phyloP scores from a whole-genome alignment of 2,329 filamentous ascomycete genomes.

The Colletotrichum cuscutae region DNA sequence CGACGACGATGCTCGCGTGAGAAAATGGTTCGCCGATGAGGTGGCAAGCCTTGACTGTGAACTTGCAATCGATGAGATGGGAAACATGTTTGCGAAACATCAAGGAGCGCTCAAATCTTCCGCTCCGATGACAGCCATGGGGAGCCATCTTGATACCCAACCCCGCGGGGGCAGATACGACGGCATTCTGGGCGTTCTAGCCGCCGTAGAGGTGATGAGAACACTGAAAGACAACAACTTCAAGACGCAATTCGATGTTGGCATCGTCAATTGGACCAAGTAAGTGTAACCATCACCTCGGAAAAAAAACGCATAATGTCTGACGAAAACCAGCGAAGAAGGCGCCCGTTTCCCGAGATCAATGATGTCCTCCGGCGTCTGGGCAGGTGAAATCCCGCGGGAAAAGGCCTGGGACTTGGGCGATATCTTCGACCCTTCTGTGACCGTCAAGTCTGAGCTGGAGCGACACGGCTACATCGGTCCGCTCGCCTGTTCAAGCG shows the following conservation, averaged over 20 bases:
- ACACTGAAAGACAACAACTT: slow-evolving; percentile 74
- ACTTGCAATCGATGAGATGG: slow-evolving; percentile 78
- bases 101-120: slow-evolving; percentile 67
- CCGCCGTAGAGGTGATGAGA: slow-evolving; percentile 78
- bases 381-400: slow-evolving; percentile 75
- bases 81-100: slow-evolving; percentile 81
- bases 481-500: slow-evolving; percentile 40
- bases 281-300: slow-evolving; percentile 40
- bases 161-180: slow-evolving; percentile 76
- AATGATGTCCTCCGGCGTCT: slow-evolving; percentile 81
- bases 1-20: slow-evolving; percentile 75
- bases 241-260: slow-evolving; percentile 77
- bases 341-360: slow-evolving; percentile 82
- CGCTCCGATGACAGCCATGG: slow-evolving; percentile 72
- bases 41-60: slow-evolving; percentile 72
- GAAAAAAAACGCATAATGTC: neutral
- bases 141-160: slow-evolving; percentile 76
- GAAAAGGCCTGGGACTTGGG: slow-evolving; percentile 62
- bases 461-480: slow-evolving; percentile 79
- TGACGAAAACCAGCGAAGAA: slow-evolving; percentile 69
- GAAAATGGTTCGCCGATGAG: slow-evolving; percentile 79
- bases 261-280: slow-evolving; percentile 84
- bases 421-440: slow-evolving; percentile 57
- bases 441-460: slow-evolving; percentile 58
- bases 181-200: slow-evolving; percentile 79